These are phyloP conservation scores for Alternaria brassicae DNA, from an alignment of 2,329 filamentous ascomycete species.

Conservation along the genomic window DNA sequence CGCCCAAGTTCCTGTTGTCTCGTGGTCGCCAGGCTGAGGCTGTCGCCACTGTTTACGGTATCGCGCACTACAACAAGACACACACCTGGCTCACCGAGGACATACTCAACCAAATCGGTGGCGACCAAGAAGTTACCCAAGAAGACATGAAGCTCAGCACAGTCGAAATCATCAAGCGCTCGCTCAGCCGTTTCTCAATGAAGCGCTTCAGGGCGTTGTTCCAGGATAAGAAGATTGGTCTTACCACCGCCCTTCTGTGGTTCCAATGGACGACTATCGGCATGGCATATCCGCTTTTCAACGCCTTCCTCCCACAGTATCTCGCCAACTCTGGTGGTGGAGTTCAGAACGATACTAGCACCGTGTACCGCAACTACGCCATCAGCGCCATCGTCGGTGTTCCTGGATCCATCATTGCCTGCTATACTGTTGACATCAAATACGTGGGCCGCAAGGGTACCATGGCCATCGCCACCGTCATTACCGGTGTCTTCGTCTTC, in stretches of 20 bases:
- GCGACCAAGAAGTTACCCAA: conserved; percentile 53
- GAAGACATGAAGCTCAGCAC: conserved; percentile 51
- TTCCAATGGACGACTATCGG: conserved; percentile 84
- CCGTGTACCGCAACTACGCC: conserved; percentile 79
- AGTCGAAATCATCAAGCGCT: conserved; percentile 62
- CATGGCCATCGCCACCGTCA: conserved; percentile 70
- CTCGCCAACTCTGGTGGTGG: conserved; percentile 64
- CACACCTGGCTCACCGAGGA: conserved; percentile 69
- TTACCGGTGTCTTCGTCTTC: conserved; percentile 74
- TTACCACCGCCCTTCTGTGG: conserved; percentile 67
- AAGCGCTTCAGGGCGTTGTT: conserved; percentile 72
- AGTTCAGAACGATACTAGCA: conserved; percentile 33
- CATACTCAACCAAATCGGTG: conserved; percentile 62
- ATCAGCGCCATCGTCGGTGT: conserved; percentile 80
- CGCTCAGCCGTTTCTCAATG: conserved; percentile 70
- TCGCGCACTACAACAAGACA: conserved; percentile 72
- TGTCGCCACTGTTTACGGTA: conserved; percentile 78
- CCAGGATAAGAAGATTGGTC: conserved; percentile 55
- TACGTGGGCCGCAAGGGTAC: conserved; percentile 76
- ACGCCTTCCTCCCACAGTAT: conserved; percentile 88
- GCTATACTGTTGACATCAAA: conserved; percentile 74
- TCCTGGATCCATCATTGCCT: conserved; percentile 77
- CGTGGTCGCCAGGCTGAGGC: conserved; percentile 79
- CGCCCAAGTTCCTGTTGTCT: conserved; percentile 81
- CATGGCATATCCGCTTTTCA: conserved; percentile 88